Evolutionary conservation across 495 filamentous ascomycete genomes (phyloP).

Genomic region (Lophiostoma macrostomum): DNA sequence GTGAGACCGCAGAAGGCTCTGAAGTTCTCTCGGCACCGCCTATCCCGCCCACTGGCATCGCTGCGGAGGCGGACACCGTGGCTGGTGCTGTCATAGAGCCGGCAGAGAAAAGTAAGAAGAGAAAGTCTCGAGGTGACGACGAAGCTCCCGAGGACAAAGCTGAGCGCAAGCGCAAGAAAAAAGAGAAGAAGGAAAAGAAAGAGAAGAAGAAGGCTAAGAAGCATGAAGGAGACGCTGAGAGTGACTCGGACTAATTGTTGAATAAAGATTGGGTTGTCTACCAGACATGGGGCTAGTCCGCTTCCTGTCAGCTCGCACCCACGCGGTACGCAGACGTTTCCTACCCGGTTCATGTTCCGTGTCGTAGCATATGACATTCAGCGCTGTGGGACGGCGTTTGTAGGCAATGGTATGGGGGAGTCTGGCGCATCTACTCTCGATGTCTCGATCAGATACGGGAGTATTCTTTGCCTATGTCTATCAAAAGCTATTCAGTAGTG

Average conservation of each 20-base stretch:
- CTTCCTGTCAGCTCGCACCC: too few species aligned
- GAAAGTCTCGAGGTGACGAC: conserved; percentile 41
- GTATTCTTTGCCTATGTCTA: neutral
- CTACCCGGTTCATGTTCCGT: conserved; percentile 1
- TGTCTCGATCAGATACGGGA: neutral
- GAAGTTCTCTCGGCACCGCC: conserved; percentile 44
- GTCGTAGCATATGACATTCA: conserved; percentile 21
- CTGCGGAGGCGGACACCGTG: conserved; percentile 9
- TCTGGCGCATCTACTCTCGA: conserved; percentile 11
- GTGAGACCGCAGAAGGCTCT: conserved; percentile 43
- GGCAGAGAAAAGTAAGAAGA: conserved; percentile 31
- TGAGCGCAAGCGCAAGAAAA: conserved; percentile 42
- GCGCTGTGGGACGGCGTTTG: conserved; percentile 8
- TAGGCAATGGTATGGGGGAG: conserved; percentile 17
- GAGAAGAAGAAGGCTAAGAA: conserved; percentile 37
- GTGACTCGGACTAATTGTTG: conserved; percentile 36
- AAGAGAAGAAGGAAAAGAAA: conserved; percentile 34
- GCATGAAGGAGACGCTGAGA: conserved; percentile 29
- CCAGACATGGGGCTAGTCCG: too few species aligned
- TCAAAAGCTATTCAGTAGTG: too few species aligned
- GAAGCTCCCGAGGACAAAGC: conserved; percentile 38
- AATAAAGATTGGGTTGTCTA: too few species aligned
- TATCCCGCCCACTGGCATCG: conserved; percentile 29
- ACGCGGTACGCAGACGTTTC: too few species aligned
- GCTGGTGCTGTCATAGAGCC: conserved; percentile 1